phyloP scores from a whole-genome alignment of 768 basidiomycete genomes.

The Amanita thiersii region DNA sequence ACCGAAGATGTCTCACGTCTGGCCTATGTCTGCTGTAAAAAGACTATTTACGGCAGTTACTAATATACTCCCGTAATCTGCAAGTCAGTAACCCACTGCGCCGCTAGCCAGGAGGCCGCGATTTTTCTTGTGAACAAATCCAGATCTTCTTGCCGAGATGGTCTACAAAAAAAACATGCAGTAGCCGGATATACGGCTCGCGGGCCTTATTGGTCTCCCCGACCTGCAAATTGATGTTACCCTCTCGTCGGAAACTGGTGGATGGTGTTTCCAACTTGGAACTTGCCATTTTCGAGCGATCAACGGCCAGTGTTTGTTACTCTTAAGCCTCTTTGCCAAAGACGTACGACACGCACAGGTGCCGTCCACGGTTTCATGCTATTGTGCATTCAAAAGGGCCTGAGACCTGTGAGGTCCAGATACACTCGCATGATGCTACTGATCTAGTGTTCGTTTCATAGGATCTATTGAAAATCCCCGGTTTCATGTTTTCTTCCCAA shows the following conservation, averaged over 20 bases:
- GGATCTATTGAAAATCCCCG: neutral
- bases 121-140: neutral
- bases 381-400: neutral
- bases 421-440: neutral
- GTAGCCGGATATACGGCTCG: neutral
- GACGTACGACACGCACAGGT: neutral
- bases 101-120: neutral
- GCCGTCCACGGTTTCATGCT: neutral
- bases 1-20: neutral
- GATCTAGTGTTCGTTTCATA: neutral
- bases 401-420: neutral
- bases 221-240: too few relatives aligned
- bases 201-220: too few relatives aligned
- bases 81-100: neutral
- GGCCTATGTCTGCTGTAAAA: neutral
- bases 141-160: neutral
- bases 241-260: neutral
- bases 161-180: neutral
- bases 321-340: neutral
- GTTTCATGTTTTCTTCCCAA: neutral
- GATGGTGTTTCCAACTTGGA: too few relatives aligned
- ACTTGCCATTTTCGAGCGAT: neutral
- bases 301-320: neutral
- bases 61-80: conserved; percentile 4
- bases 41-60: conserved; percentile 5